Base-by-base conservation (phyloP, 371 early-diverging fungal species). In the Homolaphlyctis polyrhiza region DNA sequence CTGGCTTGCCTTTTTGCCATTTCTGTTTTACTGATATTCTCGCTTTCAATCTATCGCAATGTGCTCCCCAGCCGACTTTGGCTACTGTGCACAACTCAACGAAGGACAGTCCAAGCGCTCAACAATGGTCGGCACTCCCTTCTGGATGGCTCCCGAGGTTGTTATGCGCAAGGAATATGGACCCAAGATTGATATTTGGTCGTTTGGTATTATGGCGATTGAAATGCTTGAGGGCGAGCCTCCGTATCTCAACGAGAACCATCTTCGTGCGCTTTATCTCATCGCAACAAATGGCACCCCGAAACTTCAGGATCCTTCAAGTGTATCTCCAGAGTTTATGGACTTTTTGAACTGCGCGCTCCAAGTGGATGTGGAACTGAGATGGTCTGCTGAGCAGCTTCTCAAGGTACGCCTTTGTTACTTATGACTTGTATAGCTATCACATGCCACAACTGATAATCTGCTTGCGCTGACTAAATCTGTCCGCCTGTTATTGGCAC, bases 201-300 rank as follows among this genome's bases (percentile, higher is more conserved):
- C 69, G 13, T 47, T 77, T 21, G 77, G 75, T 1, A 77, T 77
- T 52, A 76, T 71, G 27, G 73, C 70, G 0, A 77, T 77, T 32
- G 77, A 77, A 39, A 70, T 73, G 69, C 94, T 95, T 64, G 96
- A 97, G 90, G 93, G 93, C 4, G 94, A 94, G 68, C 95, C 96
- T 23, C 99, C 99, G 23, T 98, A 96, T 69, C 76, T 96, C 61
- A 90, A 94, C 64, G 95, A 94, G 69, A 90, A 94, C 66, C 93
- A 94, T 32, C 79, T 94, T 28, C 82, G 91, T 66, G 97, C 97
- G 16, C 82, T 96, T 27, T 95, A 94, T 69, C 73, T 96, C 65
- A 96, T 96, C 79, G 96, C 95, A 8, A 96, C 95, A 43, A 97
- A 94, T 63, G 97, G 97, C 27, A 96, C 96, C 5, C 98, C 96